Base-by-base conservation (phyloP, 768 basidiomycete genomes). In the Leccinum ochraceum region DNA sequence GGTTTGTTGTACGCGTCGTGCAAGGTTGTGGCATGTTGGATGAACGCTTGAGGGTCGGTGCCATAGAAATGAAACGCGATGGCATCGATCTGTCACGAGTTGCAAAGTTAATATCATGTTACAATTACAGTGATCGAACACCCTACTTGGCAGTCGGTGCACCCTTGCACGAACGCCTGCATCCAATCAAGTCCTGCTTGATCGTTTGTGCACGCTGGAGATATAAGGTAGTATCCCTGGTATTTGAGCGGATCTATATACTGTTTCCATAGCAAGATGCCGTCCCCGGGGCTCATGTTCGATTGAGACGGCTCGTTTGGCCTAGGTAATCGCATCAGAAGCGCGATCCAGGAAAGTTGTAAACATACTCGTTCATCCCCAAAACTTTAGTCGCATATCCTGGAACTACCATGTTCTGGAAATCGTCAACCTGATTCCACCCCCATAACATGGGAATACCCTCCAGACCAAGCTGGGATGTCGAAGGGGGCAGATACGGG, bases 391-490 rank as follows among this genome's bases (percentile, higher is more conserved):
- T 74, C 39, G 87, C 83, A 66, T 88, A 85, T 42, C 84, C 85
- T 16, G 71, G 63, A 53, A 79, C 74, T 32, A 87, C 81, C 48
- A 75, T 60, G 2, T 69, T 69, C 59, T 77, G 64, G 71, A 89
- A 89, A 16, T 81, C 77, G 7, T 56, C 62, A 26, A 79, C 69
- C 57, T 89, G 79, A 30, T 81, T 78, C 7, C 70, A 64, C 61
- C 89, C 86, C 90, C 90, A 93, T 1, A 92, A 71, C 89, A 90
- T 90, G 48, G 90, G 84, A 51, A 83, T 77, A 63, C 76, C 85
- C 10, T 80, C 73, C 42, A 87, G 70, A n/a, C 85, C 87, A 56
- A 81, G 73, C 6, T 69, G 34, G 14, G 77, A 74, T 2, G 79
- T 75, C 1, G 67, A 63, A n/a, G 63, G 57, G 22, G 87, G 83